Evolutionary conservation across 1,284 basidiomycete species (phyloP).

Genomic region (Prillingera fragicola): DNA sequence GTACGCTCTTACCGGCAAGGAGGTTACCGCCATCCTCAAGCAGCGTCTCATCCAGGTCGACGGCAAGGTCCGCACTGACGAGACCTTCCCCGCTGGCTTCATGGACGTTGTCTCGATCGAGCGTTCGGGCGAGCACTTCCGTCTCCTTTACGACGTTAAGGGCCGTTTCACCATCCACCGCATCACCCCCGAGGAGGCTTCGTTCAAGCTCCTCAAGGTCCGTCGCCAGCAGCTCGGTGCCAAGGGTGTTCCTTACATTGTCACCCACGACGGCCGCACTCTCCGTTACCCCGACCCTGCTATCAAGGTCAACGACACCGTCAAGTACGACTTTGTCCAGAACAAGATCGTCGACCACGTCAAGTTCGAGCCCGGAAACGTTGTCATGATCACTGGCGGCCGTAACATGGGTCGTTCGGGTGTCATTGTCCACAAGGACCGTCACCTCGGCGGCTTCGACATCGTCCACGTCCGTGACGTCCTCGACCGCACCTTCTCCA

Average conservation of each 20-base stretch:
- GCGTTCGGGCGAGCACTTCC: slow-evolving; percentile 99
- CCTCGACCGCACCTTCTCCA: slow-evolving; percentile 90
- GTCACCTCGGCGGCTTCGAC: slow-evolving; percentile 96
- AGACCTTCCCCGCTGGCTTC: slow-evolving; percentile 95
- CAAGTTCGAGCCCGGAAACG: slow-evolving; percentile 96
- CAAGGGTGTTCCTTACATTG: slow-evolving; percentile 91
- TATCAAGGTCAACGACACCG: slow-evolving; percentile 95
- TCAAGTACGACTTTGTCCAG: slow-evolving; percentile 94
- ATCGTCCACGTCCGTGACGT: slow-evolving; percentile 96
- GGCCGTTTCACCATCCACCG: slow-evolving; percentile 99
- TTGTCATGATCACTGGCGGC: slow-evolving; percentile 96
- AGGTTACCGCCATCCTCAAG: slow-evolving; percentile 91
- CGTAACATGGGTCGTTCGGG: slow-evolving; percentile 99
- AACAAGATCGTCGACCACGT: slow-evolving; percentile 91
- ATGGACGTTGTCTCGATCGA: slow-evolving; percentile 97
- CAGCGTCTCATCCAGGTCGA: slow-evolving; percentile 99
- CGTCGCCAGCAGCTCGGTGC: slow-evolving; percentile 84
- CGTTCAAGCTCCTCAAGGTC: slow-evolving; percentile 98
- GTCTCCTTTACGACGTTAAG: slow-evolving; percentile 98
- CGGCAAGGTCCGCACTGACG: slow-evolving; percentile 96
- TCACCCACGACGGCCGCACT: slow-evolving; percentile 98
- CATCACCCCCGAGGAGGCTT: slow-evolving; percentile 95
- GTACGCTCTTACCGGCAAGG: slow-evolving; percentile 94
- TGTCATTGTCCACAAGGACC: slow-evolving; percentile 92
- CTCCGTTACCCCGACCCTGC: slow-evolving; percentile 98